Conservation (phyloP, 2,329 filamentous ascomycete genomes). For the Pseudofabraea citricarpa region DNA sequence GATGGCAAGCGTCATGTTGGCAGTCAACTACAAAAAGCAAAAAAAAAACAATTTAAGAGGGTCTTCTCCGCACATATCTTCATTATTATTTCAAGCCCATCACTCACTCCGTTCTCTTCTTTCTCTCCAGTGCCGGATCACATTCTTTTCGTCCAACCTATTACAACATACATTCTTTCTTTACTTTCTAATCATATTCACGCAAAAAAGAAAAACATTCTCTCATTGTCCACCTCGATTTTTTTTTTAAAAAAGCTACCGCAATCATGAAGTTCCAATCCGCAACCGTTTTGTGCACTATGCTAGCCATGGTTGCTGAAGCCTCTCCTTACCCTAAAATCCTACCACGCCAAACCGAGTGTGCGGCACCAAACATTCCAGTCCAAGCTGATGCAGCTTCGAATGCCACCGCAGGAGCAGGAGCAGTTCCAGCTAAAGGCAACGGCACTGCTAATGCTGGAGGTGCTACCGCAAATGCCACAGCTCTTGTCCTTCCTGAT, state of each 20-base stretch:
- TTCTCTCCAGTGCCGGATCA: constrained; percentile 1
- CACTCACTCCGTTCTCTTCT: neutral
- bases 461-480: neutral
- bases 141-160: neutral
- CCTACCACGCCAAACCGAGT: too few species aligned
- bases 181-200: too few species aligned
- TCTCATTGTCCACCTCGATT: too few species aligned
- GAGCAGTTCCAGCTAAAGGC: too few species aligned
- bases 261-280: neutral
- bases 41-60: neutral
- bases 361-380: too few species aligned
- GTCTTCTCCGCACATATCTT: neutral
- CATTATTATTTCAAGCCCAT: neutral
- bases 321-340: too few species aligned
- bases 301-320: neutral
- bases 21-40: neutral
- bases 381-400: neutral
- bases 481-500: constrained; percentile 12
- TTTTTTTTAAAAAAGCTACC: neutral
- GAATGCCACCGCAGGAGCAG: neutral
- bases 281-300: neutral
- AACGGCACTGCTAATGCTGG: neutral
- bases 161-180: neutral
- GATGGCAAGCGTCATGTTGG: neutral
- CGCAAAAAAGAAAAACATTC: too few species aligned